These are phyloP conservation scores for Ensete glaucum DNA, from an alignment of 176 grass and related monocot species.

Conservation along the genomic window DNA sequence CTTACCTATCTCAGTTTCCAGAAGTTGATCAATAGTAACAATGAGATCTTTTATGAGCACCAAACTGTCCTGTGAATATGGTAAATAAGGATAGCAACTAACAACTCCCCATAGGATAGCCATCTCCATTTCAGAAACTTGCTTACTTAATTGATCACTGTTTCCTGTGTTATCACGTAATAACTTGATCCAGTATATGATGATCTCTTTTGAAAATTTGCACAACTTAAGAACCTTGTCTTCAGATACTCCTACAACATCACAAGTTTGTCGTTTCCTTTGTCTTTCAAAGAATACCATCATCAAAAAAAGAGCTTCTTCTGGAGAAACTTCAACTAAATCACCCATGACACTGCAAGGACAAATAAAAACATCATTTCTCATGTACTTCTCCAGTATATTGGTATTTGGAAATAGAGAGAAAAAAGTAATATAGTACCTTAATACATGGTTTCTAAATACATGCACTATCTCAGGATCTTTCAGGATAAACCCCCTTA, in stretches of 20 bases:
- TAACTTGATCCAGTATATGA: conserved; percentile 42
- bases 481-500: conserved; percentile 51
- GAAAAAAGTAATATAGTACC: conserved; percentile 33
- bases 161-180: conserved; percentile 26
- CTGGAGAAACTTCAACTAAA: conserved; percentile 49
- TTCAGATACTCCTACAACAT: conserved; percentile 30
- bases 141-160: conserved; percentile 24
- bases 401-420: conserved; percentile 9
- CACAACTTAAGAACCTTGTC: conserved; percentile 36
- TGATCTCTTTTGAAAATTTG: conserved; percentile 46
- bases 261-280: conserved; percentile 30
- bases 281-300: conserved; percentile 46
- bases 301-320: conserved; percentile 66
- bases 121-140: conserved; percentile 43
- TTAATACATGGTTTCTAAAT: conserved; percentile 63
- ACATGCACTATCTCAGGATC: conserved; percentile 32
- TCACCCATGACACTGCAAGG: conserved; percentile 53
- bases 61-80: conserved; percentile 33
- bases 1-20: conserved; percentile 55
- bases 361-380: not conserved
- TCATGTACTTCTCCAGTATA: not conserved
- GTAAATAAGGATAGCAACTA: conserved; percentile 53
- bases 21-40: conserved; percentile 37
- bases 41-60: conserved; percentile 59
- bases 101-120: conserved; percentile 73